phyloP scores from a whole-genome alignment of 208 protist genomes.

The Acanthamoeba sp. region DNA sequence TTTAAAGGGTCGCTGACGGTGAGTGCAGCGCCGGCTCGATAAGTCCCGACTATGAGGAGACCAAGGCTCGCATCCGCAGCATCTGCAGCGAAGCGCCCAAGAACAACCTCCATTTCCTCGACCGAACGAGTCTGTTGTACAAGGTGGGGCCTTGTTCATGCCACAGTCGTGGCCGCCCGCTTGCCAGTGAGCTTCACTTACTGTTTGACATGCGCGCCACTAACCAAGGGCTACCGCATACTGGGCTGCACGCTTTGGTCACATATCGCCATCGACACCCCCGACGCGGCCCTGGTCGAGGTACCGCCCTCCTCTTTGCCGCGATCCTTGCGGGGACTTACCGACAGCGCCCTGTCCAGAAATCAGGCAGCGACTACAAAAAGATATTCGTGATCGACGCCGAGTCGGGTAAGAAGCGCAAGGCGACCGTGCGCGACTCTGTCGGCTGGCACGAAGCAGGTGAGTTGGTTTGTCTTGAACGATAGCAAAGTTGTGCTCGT shows the following conservation, averaged over 20 bases:
- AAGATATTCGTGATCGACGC: constrained; percentile 6
- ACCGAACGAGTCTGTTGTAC: constrained; percentile 12
- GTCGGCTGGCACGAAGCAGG: not conserved
- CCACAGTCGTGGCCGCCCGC: too few relatives aligned
- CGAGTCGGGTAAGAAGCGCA: not conserved
- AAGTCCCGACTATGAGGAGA: not conserved
- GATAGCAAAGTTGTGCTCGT: too few relatives aligned
- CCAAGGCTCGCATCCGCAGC: not conserved
- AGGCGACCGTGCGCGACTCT: not conserved
- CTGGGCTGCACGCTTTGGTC: constrained; percentile 64
- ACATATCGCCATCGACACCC: not conserved
- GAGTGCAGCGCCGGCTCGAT: not conserved
- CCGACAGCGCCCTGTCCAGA: not conserved
- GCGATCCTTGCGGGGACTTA: not conserved
- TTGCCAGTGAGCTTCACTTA: not conserved
- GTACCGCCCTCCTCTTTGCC: not conserved
- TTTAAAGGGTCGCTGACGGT: not conserved
- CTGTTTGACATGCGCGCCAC: not conserved
- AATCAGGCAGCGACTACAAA: constrained; percentile 26
- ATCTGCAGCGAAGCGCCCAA: not conserved
- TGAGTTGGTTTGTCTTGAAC: too few relatives aligned
- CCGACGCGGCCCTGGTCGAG: constrained; percentile 2
- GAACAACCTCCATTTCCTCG: constrained; percentile 42
- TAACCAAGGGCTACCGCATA: constrained; percentile 2
- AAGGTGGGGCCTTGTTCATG: too few relatives aligned